Evolutionary conservation across 139 green algal genomes (phyloP).

Genomic region (Tetraselmis chui): DNA sequence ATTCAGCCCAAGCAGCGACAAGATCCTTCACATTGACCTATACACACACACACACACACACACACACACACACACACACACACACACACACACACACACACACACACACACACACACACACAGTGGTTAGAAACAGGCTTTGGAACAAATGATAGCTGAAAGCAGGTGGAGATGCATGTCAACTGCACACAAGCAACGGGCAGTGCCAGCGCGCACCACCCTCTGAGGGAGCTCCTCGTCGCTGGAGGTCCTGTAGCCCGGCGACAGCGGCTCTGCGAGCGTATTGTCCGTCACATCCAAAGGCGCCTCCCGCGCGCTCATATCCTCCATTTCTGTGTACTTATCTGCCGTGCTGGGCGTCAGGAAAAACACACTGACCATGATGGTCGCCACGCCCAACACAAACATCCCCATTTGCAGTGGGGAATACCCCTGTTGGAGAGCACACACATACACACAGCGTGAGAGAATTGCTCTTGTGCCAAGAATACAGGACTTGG

Average conservation of each 20-base stretch:
- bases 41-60: no score
- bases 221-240: neutral
- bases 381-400: constrained; percentile 55
- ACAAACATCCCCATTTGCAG: constrained; percentile 65
- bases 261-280: neutral
- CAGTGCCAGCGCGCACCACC: neutral
- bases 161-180: no score
- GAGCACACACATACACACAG: constrained; percentile 10
- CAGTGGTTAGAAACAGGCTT: no score
- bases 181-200: no score
- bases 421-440: constrained; percentile 23
- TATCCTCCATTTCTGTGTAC: neutral
- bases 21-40: neutral
- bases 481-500: neutral
- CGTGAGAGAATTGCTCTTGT: neutral
- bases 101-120: no score
- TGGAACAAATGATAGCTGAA: no score
- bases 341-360: constrained; percentile 23
- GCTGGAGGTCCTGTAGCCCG: neutral
- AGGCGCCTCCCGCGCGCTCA: neutral
- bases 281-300: neutral
- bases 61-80: no score
- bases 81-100: no score
- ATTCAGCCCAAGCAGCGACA: neutral
- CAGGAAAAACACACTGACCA: constrained; percentile 51